Percentiles rank a stretch among this genome's conserved stretches.
phyloP scores from a whole-genome alignment of 768 basidiomycete species.

The Boletus subparvulus region DNA sequence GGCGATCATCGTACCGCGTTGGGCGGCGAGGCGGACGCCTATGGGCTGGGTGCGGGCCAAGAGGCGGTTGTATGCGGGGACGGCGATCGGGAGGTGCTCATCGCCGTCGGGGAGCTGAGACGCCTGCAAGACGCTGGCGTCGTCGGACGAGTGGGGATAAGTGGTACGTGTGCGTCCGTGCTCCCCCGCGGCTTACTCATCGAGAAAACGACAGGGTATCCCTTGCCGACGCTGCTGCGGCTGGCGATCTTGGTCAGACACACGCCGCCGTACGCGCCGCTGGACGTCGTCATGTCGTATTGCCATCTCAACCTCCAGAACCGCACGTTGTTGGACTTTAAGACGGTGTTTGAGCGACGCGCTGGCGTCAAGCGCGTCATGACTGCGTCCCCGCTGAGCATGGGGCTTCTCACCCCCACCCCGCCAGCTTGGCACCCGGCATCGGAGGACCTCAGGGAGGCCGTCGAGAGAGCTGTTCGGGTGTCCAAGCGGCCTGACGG shows the following conservation, averaged over 20 bases:
- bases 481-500: conserved; percentile 38
- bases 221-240: conserved; percentile 82
- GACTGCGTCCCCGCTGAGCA: conserved; percentile 80
- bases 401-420: conserved; percentile 68
- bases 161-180: conserved; percentile 45
- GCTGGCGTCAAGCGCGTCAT: conserved; percentile 69
- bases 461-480: conserved; percentile 39
- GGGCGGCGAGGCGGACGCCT: conserved; percentile 49
- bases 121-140: conserved; percentile 72
- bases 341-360: conserved; percentile 54
- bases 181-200: too few species aligned
- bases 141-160: conserved; percentile 73
- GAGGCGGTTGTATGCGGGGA: conserved; percentile 59
- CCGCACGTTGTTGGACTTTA: conserved; percentile 54
- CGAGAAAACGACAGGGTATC: conserved; percentile 54
- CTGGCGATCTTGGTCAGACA: conserved; percentile 71
- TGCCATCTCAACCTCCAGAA: conserved; percentile 81
- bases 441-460: conserved; percentile 46
- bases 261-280: conserved; percentile 61
- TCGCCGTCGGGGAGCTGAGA: conserved; percentile 63
- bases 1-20: conserved; percentile 63
- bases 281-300: conserved; percentile 81
- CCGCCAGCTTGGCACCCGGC: conserved; percentile 80
- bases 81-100: conserved; percentile 72
- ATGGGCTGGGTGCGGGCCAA: conserved; percentile 62